Evolutionary conservation across 139 green algal genomes (phyloP), one percentile per base, ranked within the genome.

Genomic region (Ulvella scutata): DNA sequence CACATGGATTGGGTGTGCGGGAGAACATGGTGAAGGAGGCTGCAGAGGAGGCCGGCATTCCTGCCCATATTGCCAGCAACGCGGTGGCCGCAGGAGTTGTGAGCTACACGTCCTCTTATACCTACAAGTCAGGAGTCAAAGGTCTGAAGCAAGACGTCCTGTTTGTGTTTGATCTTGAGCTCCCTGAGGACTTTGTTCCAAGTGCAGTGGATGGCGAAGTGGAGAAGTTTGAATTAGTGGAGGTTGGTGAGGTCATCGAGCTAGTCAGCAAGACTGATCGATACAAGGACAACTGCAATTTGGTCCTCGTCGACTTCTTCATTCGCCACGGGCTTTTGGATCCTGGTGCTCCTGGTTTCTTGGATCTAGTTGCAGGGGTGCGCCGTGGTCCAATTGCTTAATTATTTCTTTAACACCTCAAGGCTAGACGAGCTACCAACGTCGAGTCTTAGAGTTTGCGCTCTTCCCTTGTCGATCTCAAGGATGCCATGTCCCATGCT

Each of bases 11-110:
- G 3, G 87, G 81, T 76, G 81, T 73, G 29, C 33, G 33, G 20
- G 91, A 92, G 0, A 98, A 97, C 74, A 87, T 97, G 67, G 73
- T 93, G 9, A 98, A 98, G 83, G 94, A 98, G 86, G 96, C 90
- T 40, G 76, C 78, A 29, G 94, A 98, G 82, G 94, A 98, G 84
- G 94, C 94, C 23, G 80, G 88, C 74, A 91, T 98, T 10, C 88
- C 92, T 0, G 13, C 35, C 0, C 67, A 86, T 17, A 76, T 97
- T 33, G 91, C 92, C 20, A 20, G 37, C 29, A 75, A 40, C 2
- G 88, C 84, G 31, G 13, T 36, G 43, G 29, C 86, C 0, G 80
- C 79, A 0, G 87, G 85, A 0, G 83, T 74, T 4, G 85, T 93
- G 9, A 88, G 73, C 61, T 91, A 90, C 76, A 51, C 61, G 3